A percentile compares a stretch with the other conserved stretches of the same genome.
Evolutionary conservation across 331 rosid genomes (phyloP).

Genomic region (Malus hybrid): DNA sequence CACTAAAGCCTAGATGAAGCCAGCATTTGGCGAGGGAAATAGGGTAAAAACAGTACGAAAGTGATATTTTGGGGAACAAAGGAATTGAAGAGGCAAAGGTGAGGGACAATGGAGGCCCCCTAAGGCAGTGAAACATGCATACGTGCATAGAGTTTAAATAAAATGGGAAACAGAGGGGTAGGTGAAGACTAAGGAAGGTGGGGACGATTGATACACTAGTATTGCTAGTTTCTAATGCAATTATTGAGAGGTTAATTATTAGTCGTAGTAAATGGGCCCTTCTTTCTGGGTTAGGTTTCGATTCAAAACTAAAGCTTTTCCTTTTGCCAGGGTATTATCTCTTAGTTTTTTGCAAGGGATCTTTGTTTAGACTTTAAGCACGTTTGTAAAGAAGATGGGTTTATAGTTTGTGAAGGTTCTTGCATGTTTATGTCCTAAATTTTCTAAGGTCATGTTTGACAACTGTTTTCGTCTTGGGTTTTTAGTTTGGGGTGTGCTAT

Average conservation of each 20-base stretch:
- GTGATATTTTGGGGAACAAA: background rate
- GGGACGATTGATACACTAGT: too few relatives aligned
- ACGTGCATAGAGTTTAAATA: background rate
- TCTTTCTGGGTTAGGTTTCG: constrained; percentile 4
- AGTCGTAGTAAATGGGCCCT: constrained; percentile 7
- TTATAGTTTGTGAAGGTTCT: constrained; percentile 18
- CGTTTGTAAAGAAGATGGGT: background rate
- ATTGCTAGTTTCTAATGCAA: constrained; percentile 13
- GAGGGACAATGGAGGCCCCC: constrained; percentile 10
- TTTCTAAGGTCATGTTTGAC: background rate
- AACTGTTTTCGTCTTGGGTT: too few relatives aligned
- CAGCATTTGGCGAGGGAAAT: background rate
- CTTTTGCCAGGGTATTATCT: constrained; percentile 10
- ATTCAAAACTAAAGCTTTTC: constrained; percentile 10
- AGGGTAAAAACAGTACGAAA: background rate
- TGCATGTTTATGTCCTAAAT: background rate
- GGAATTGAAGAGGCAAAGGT: background rate
- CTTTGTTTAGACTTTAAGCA: background rate
- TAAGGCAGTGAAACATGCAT: background rate
- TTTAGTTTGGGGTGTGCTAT: too few relatives aligned
- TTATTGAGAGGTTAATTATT: constrained; percentile 28
- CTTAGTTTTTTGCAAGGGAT: background rate
- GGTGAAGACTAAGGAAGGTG: constrained; percentile 8
- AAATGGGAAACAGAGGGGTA: constrained; percentile 16
- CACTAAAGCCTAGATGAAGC: background rate